Evolutionary conservation across 352 stramenopile species (phyloP), one percentile per base, ranked within the genome.

Genomic region (Phytophthora foliorum): DNA sequence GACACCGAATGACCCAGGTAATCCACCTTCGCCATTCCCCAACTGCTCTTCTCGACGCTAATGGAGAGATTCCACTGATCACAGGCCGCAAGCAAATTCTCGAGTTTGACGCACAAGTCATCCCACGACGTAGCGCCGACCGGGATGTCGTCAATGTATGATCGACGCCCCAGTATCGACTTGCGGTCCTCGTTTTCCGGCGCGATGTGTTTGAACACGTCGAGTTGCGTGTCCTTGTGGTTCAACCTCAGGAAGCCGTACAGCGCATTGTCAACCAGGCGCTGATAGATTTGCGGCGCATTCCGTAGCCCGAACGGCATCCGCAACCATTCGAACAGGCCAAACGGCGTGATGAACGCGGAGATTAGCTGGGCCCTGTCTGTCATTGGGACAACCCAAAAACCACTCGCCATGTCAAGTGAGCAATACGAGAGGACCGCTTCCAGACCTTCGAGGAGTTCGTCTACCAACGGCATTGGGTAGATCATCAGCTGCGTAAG

Each of bases 61-160:
- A 74, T 69, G 17, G 59, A 72, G 13, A 74, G 13, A 13, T 57
- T 41, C 67, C 67, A 71, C 0, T 54, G 10, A 3, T 77, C 54
- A n/a, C 46, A 73, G 0, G 32, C 38, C 1, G 56, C 45, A 4
- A 78, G 36, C 5, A 72, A 21, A 2, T 13, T 14, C 6, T 64
- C 63, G 2, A 67, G 41, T 13, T 36, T 42, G 0, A 60, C 44
- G 44, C 63, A 70, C 6, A 77, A 21, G 0, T 56, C 45, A 25
- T 69, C 46, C 59, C 50, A 78, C 0, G 44, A 55, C 7, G 9
- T 29, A 8, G n/a, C 46, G 2, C 27, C 32, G 13, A 77, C 6
- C 6, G 67, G 14, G 29, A 77, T 70, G 44, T 73, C 63, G 21
- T 77, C 69, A 41, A 73, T 73, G 32, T 73, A 77, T 1, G 63